phyloP scores from a whole-genome alignment of 1,284 basidiomycete genomes.

The Coriolopsis trogii region DNA sequence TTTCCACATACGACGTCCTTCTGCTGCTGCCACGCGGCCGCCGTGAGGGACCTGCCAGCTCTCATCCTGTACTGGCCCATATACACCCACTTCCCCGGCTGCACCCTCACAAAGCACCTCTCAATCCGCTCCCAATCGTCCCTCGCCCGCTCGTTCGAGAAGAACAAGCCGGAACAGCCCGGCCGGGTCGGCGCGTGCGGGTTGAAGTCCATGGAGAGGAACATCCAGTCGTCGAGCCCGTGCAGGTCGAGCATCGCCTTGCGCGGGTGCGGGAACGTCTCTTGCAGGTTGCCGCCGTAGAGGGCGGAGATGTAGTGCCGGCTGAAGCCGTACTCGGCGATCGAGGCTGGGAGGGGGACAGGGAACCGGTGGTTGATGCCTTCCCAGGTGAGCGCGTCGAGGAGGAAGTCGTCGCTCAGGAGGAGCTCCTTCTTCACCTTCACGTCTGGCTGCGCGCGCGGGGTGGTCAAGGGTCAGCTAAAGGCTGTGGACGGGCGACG shows the following conservation, averaged over 20 bases:
- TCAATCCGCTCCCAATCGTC: not conserved
- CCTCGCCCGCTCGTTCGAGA: not conserved
- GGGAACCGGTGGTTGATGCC: conserved; percentile 7
- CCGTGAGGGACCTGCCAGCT: not conserved
- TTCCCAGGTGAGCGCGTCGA: conserved; percentile 6
- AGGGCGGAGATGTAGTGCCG: conserved; percentile 34
- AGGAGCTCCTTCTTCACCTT: conserved; percentile 15
- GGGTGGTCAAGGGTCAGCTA: no score
- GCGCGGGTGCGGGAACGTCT: conserved; percentile 27
- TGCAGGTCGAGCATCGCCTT: not conserved
- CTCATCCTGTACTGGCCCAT: conserved; percentile 3
- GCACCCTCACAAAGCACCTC: not conserved
- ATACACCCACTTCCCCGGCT: conserved; percentile 1
- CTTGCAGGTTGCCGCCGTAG: conserved; percentile 38
- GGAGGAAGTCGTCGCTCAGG: conserved; percentile 8
- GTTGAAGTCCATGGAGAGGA: conserved; percentile 4
- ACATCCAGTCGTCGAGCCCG: conserved; percentile 2
- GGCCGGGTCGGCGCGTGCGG: conserved; percentile 8
- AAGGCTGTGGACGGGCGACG: not conserved
- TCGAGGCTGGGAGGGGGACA: conserved; percentile 5
- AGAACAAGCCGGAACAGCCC: conserved; percentile 1
- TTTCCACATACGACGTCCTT: not conserved
- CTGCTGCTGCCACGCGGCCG: not conserved
- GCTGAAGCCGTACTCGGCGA: conserved; percentile 18
- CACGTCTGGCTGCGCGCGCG: conserved; percentile 3